Evolutionary conservation across 805 yeast species (phyloP).

Genomic region (Deakozyma indianensis): DNA sequence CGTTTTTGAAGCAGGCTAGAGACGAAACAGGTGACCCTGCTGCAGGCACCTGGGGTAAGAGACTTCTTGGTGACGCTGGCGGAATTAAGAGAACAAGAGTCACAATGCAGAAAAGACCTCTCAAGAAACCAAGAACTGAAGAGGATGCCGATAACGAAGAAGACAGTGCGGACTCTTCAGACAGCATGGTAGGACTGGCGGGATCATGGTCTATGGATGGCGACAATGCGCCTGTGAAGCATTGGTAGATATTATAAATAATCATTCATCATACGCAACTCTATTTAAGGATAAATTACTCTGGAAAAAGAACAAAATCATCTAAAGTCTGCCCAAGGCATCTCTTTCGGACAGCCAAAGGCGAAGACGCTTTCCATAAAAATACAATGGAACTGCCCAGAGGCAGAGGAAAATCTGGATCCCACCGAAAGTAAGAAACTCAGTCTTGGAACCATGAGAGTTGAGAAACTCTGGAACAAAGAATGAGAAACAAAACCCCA

Average conservation of each 20-base stretch:
- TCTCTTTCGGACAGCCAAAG: conserved; percentile 37
- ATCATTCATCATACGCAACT: background rate
- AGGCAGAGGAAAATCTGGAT: conserved; percentile 35
- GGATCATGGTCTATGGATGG: conserved; percentile 1
- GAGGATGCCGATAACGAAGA: background rate
- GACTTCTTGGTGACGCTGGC: conserved; percentile 21
- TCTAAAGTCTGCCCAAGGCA: conserved; percentile 26
- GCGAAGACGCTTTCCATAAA: conserved; percentile 38
- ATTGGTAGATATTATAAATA: background rate
- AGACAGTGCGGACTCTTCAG: background rate
- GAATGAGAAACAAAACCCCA: conserved; percentile 42
- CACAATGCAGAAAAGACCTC: background rate
- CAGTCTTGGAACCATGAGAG: conserved; percentile 28
- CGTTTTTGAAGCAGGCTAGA: conserved; percentile 87
- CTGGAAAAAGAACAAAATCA: background rate
- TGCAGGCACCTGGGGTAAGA: conserved; percentile 83
- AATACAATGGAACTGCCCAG: conserved; percentile 35
- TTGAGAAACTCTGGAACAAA: conserved; percentile 36
- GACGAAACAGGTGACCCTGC: conserved; percentile 93
- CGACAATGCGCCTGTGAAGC: background rate
- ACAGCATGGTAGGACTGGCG: background rate
- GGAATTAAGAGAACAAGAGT: background rate
- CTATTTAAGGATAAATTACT: background rate
- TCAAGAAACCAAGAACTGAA: background rate
- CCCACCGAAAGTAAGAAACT: conserved; percentile 38